These are phyloP conservation scores for Xylaria castorea DNA, from an alignment of 495 filamentous ascomycete species.

Conservation along the genomic window DNA sequence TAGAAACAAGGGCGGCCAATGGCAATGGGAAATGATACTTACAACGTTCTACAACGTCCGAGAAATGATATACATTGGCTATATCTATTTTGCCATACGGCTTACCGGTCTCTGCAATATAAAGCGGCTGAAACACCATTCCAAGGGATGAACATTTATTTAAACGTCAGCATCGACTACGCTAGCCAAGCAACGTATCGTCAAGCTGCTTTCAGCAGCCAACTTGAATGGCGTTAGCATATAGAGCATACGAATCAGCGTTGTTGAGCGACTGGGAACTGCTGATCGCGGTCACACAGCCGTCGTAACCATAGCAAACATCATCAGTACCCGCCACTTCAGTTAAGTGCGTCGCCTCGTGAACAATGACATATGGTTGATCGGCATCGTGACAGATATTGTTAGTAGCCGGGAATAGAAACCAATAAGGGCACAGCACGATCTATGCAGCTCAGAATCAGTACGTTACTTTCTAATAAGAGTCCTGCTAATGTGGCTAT, in stretches of 20 bases:
- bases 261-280: slow-evolving; percentile 3
- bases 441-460: not conserved
- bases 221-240: slow-evolving; percentile 40
- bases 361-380: slow-evolving; percentile 19
- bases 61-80: not conserved
- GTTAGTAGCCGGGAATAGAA: not conserved
- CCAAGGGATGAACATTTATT: not conserved
- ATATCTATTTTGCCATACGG: not conserved
- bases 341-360: slow-evolving; percentile 10
- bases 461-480: not conserved
- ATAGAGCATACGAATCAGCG: slow-evolving; percentile 5
- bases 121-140: not conserved
- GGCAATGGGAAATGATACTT: not conserved
- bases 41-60: not conserved
- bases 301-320: slow-evolving; percentile 18
- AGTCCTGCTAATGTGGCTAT: too few species aligned
- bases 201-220: not conserved
- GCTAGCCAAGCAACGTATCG: not conserved
- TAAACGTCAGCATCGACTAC: not conserved
- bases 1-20: not conserved
- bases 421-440: slow-evolving; percentile 10
- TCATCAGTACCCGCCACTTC: slow-evolving; percentile 9
- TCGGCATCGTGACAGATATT: slow-evolving; percentile 4
- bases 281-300: not conserved
- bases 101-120: not conserved